These are phyloP conservation scores for Glaciozyma antarctica DNA, from an alignment of 768 basidiomycete species.

Conservation along the genomic window DNA sequence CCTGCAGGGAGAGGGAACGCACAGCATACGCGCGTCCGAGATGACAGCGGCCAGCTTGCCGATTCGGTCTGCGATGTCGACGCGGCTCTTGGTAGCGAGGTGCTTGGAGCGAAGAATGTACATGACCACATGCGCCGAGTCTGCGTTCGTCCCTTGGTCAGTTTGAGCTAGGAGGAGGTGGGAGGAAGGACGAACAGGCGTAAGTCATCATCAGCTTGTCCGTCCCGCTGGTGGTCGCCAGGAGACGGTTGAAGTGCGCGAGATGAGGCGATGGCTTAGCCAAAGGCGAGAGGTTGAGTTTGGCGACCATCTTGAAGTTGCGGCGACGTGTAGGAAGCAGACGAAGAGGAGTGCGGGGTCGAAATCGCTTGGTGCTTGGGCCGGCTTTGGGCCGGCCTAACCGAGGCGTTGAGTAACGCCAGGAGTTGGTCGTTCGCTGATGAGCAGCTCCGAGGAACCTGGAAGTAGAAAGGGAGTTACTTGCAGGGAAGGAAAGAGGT, in stretches of 20 bases:
- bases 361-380: too few relatives aligned
- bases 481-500: too few relatives aligned
- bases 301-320: not conserved
- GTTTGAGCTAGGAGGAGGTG: not conserved
- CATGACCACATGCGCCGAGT: conserved; percentile 12
- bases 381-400: too few relatives aligned
- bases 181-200: not conserved
- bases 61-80: conserved; percentile 18
- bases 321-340: not conserved
- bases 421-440: too few relatives aligned
- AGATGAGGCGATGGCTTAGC: conserved; percentile 7
- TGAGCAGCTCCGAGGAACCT: too few relatives aligned
- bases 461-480: too few relatives aligned
- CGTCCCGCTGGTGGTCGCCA: conserved; percentile 15
- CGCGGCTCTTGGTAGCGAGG: conserved; percentile 13
- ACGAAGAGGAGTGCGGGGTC: too few relatives aligned
- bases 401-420: too few relatives aligned
- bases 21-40: conserved; percentile 27
- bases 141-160: not conserved
- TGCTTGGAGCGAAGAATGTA: conserved; percentile 10
- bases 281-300: conserved; percentile 24
- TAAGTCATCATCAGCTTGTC: conserved; percentile 33
- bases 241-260: conserved; percentile 23
- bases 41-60: conserved; percentile 25
- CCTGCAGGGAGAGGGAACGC: not conserved